These are phyloP conservation scores for Penicillium sp. DNA, from an alignment of 2,329 filamentous ascomycete species.

Conservation along the genomic window DNA sequence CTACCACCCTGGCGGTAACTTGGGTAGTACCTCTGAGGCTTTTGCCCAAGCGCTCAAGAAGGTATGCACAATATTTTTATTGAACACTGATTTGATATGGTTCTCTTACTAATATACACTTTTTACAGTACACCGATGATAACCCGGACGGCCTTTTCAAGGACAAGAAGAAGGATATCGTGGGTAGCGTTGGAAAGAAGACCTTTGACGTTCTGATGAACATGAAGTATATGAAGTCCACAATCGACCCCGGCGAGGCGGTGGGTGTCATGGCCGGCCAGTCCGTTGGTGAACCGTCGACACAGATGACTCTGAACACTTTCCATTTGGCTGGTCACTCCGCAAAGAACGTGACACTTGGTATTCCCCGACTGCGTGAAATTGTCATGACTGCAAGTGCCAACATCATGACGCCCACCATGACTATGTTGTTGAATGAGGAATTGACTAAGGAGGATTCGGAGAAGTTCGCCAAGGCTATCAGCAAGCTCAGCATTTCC, in stretches of 20 bases:
- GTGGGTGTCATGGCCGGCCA: constrained; percentile 97
- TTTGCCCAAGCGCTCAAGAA: constrained; percentile 73
- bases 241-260: constrained; percentile 93
- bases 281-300: constrained; percentile 95
- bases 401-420: constrained; percentile 80
- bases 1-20: constrained; percentile 75
- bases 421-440: constrained; percentile 74
- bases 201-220: constrained; percentile 83
- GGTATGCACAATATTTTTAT: constrained; percentile 39
- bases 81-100: not conserved
- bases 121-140: constrained; percentile 69
- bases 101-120: constrained; percentile 19
- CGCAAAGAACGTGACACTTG: constrained; percentile 96
- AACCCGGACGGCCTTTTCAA: constrained; percentile 68
- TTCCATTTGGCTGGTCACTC: constrained; percentile 99
- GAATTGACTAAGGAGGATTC: constrained; percentile 71
- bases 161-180: constrained; percentile 59
- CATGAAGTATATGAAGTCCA: constrained; percentile 88
- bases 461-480: constrained; percentile 85
- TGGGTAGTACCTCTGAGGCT: constrained; percentile 86
- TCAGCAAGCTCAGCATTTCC: constrained; percentile 81
- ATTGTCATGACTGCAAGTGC: constrained; percentile 97
- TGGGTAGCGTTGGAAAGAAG: constrained; percentile 61
- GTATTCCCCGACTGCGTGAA: constrained; percentile 95
- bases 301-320: constrained; percentile 98